phyloP scores from a whole-genome alignment of 83 land plant genomes.

The Diphasiastrum complanatum region DNA sequence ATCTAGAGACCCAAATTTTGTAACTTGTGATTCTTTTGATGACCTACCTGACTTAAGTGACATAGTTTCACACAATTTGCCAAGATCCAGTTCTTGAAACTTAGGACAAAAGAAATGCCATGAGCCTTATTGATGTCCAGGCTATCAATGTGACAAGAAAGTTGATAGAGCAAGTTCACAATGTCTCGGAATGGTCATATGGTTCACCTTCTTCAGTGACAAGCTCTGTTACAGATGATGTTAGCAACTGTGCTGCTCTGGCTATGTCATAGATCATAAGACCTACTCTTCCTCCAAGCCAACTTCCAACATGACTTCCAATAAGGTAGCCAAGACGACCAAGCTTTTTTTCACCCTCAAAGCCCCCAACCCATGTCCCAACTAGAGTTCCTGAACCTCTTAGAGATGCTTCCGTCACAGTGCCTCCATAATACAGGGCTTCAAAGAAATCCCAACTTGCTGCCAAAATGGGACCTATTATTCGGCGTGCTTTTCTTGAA shows the following conservation, averaged over 20 bases:
- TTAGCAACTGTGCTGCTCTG: slow-evolving; percentile 48
- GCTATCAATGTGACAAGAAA: no score
- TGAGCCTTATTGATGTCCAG: no score
- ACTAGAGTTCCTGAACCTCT: slow-evolving; percentile 70
- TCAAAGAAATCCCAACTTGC: slow-evolving; percentile 91
- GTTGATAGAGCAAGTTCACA: no score
- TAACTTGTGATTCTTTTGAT: no score
- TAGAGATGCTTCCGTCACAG: slow-evolving; percentile 56
- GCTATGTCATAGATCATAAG: slow-evolving; percentile 82
- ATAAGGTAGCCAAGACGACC: slow-evolving; percentile 80
- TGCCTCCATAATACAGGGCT: slow-evolving; percentile 90
- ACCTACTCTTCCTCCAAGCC: slow-evolving; percentile 85
- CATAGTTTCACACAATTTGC: no score
- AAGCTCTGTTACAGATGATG: slow-evolving; percentile 2
- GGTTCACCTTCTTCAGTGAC: slow-evolving; percentile 11
- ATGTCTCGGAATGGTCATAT: no score
- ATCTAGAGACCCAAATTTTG: no score
- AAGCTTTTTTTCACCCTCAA: slow-evolving; percentile 67
- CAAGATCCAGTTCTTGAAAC: no score
- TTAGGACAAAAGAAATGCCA: no score
- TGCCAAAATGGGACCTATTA: slow-evolving; percentile 70
- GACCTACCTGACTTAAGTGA: no score
- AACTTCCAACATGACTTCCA: slow-evolving; percentile 87
- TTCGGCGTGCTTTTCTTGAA: slow-evolving; percentile 58
- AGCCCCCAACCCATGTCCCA: slow-evolving; percentile 75